Evolutionary conservation across 208 protist genomes (phyloP).

Genomic region (Trypanosoma platydactyli): DNA sequence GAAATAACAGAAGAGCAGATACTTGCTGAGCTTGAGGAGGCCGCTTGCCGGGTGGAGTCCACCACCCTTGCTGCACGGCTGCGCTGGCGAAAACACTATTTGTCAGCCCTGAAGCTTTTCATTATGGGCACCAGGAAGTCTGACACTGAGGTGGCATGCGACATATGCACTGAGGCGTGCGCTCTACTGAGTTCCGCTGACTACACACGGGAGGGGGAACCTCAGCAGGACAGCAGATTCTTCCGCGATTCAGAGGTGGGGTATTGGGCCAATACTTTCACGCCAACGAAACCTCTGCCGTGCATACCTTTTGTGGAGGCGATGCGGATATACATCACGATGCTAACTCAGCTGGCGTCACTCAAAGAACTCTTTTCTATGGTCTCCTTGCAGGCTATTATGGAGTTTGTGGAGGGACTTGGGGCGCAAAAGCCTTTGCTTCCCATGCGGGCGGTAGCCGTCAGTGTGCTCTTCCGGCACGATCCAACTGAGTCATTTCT

Average conservation of each 20-base stretch:
- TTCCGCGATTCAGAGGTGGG: constrained; percentile 52
- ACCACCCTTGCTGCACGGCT: constrained; percentile 55
- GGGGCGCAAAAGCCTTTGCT: constrained; percentile 71
- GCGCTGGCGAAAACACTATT: constrained; percentile 66
- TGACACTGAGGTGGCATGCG: constrained; percentile 58
- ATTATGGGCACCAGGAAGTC: constrained; percentile 41
- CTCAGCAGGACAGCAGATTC: constrained; percentile 43
- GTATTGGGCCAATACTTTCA: constrained; percentile 76
- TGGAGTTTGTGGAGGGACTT: constrained; percentile 69
- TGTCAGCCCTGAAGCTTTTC: constrained; percentile 52
- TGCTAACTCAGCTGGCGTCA: constrained; percentile 68
- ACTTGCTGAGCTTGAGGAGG: constrained; percentile 59
- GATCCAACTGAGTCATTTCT: constrained; percentile 80
- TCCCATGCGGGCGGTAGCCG: constrained; percentile 59
- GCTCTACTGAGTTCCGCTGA: constrained; percentile 39
- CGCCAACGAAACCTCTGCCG: constrained; percentile 50
- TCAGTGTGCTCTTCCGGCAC: constrained; percentile 62
- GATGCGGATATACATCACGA: constrained; percentile 44
- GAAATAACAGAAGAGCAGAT: constrained; percentile 59
- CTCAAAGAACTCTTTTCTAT: constrained; percentile 47
- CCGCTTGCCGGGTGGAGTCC: constrained; percentile 25
- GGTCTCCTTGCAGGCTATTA: constrained; percentile 48
- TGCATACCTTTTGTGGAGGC: constrained; percentile 46
- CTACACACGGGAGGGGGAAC: constrained; percentile 53
- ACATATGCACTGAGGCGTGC: constrained; percentile 44